Evolutionary conservation across 179 eudicot genomes (phyloP), one percentile per base, ranked within the genome.

Genomic region (Heliamphora pulchella): DNA sequence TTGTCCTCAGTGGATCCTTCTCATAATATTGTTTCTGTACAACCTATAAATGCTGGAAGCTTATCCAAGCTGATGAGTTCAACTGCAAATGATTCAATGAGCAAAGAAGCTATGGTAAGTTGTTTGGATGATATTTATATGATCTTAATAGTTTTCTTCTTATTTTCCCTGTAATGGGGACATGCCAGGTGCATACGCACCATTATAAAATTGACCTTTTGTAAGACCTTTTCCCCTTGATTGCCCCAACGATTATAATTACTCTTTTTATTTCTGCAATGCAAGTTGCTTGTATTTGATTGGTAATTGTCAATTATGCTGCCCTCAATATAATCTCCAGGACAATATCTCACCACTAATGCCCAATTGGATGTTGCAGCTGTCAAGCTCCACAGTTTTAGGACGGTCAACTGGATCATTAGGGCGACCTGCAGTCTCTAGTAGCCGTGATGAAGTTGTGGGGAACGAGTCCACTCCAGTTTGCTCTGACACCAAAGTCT

Each of bases 51-150:
- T 82, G 80, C 86, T 39, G 88, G 92, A 76, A 84, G 80, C 83
- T 83, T 89, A 62, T 86, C 92, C 51, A 95, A 86, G 87, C 94
- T 88, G 80, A 95, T 90, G 81, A 86, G 87, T 76, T 91, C 91
- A 54, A 83, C 80, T 82, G 86, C 84, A 58, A 89, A 84, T 82
- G 98, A 93, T 82, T 74, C 87, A n/a, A 39, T 85, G 75, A 64
- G 81, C 51, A 93, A 87, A 86, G 95, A 90, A 43, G 86, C 87
- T 51, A 77, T 72, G 86, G 91, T 91, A 78, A 84, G 83, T 18
- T 18, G 31, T 31, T 31, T 31, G 31, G 31, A 31, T 31, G 31
- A 31, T 31, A 31, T 31, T 31, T 31, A 31, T 31, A 31, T 31
- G 31, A 31, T 31, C 31, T 31, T 31, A 31, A 31, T 31, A 31